Base-by-base conservation (phyloP, 768 basidiomycete species). In the Psilocybe tampanensis region DNA sequence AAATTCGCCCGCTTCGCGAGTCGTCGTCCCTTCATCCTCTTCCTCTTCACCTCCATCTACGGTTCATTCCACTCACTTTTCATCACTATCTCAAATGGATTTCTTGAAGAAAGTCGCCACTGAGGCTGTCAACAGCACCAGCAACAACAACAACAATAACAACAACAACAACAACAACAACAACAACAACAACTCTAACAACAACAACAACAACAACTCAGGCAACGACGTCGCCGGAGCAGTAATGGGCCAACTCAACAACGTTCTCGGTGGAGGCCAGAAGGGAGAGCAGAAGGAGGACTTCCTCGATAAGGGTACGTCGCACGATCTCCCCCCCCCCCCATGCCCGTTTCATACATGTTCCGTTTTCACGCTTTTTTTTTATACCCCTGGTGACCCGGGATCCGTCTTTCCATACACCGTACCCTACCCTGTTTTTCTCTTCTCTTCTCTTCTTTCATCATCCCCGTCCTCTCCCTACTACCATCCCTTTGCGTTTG, bases 51-150 rank as follows among this genome's bases (percentile, higher is more conserved):
- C 9, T 29, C 29, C 29, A 29, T 9, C 29, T 29, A 29, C 29
- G 5, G 9, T 29, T 29, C 29, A 29, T 5, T 29, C 29, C 5
- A 29, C n/a, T n/a, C n/a, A n/a, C n/a, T n/a, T n/a, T n/a, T n/a
- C n/a, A n/a, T n/a, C n/a, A 29, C 29, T 29, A 29, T 29, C 29
- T 29, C 5, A 4, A 55, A 62, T 58, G 61, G 61, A 62, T 54
- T 59, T 56, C 52, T 44, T 62, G 44, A 62, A 62, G 52, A 56
- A 55, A 34, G 41, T 55, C 43, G 47, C 50, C 15, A 7, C 49
- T 19, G 24, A 44, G 12, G 23, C 39, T 12, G n/a, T 26, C 21
- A 23, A 24, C 8, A 23, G 41, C 23, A 8, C 22, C 2, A 32
- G 15, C n/a, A 49, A 19, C 17, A 32, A 23, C 11, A 11, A 18